Conservation (phyloP, 495 filamentous ascomycete genomes). For the Pseudoneurospora amorphoporcata region DNA sequence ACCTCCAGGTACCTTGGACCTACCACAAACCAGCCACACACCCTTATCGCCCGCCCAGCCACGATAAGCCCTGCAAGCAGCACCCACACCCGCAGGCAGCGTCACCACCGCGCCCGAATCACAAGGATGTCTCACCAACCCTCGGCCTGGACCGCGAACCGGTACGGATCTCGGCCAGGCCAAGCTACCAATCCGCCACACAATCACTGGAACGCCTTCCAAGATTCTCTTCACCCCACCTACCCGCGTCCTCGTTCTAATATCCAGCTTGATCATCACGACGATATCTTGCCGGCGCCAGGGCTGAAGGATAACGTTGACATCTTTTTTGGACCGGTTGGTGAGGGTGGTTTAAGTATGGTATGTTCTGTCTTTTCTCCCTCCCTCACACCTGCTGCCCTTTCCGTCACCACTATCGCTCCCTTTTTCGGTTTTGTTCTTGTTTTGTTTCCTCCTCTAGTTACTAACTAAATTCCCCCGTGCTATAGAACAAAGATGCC, state of each 20-base stretch:
- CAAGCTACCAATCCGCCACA: neutral
- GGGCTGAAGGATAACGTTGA: neutral
- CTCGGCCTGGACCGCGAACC: neutral
- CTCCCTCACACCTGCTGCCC: neutral
- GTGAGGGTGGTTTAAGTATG: neutral
- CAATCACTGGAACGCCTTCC: neutral
- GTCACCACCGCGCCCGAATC: neutral
- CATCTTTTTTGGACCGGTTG: neutral
- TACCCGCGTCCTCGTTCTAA: neutral
- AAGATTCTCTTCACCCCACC: neutral
- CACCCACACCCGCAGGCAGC: neutral
- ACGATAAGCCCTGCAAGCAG: neutral
- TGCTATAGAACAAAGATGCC: slow-evolving; percentile 78
- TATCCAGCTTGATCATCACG: neutral
- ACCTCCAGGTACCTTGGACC: neutral
- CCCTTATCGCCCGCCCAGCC: neutral
- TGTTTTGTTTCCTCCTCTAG: neutral
- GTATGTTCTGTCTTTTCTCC: neutral
- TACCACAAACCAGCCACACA: neutral
- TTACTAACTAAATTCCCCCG: neutral
- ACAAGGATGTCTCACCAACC: neutral
- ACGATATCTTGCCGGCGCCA: neutral
- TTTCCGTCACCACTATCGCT: neutral
- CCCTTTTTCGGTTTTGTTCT: too few relatives aligned
- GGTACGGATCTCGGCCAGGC: neutral